Evolutionary conservation across 2,329 filamentous ascomycete species (phyloP).

Genomic region (Trichoderma citrinoviride): DNA sequence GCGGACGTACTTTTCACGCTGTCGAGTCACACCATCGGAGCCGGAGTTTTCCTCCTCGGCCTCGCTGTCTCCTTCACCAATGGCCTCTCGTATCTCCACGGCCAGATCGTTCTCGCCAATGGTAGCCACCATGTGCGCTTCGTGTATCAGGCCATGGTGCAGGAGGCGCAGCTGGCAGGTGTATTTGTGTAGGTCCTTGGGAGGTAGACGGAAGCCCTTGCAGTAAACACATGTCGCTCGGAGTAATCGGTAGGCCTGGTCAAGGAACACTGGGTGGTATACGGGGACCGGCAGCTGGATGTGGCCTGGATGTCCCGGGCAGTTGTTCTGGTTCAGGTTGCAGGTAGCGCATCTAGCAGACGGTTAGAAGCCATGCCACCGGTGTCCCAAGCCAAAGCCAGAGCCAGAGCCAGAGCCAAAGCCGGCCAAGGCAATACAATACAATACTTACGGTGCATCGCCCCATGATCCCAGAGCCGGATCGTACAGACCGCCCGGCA

Average conservation of each 20-base stretch:
- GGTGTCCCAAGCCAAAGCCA: neutral
- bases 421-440: neutral
- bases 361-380: neutral
- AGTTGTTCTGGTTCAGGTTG: conserved; percentile 74
- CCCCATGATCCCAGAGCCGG: conserved; percentile 86
- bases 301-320: conserved; percentile 91
- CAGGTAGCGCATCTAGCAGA: conserved; percentile 79
- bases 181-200: conserved; percentile 73
- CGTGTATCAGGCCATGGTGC: conserved; percentile 75
- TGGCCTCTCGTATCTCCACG: conserved; percentile 32
- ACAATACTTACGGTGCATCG: conserved; percentile 66
- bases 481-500: conserved; percentile 90
- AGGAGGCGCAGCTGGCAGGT: conserved; percentile 82
- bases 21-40: conserved; percentile 53
- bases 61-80: conserved; percentile 52
- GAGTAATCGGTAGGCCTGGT: conserved; percentile 81
- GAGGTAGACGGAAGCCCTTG: conserved; percentile 77
- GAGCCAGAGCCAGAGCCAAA: no score
- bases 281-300: conserved; percentile 91
- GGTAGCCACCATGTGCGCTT: conserved; percentile 59
- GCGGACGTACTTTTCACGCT: conserved; percentile 67
- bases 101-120: conserved; percentile 46
- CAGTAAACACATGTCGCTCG: conserved; percentile 90
- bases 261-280: conserved; percentile 96
- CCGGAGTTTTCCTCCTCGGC: conserved; percentile 60